These are phyloP conservation scores for Sclerotinia minor DNA, from an alignment of 2,329 filamentous ascomycete species.

Conservation along the genomic window DNA sequence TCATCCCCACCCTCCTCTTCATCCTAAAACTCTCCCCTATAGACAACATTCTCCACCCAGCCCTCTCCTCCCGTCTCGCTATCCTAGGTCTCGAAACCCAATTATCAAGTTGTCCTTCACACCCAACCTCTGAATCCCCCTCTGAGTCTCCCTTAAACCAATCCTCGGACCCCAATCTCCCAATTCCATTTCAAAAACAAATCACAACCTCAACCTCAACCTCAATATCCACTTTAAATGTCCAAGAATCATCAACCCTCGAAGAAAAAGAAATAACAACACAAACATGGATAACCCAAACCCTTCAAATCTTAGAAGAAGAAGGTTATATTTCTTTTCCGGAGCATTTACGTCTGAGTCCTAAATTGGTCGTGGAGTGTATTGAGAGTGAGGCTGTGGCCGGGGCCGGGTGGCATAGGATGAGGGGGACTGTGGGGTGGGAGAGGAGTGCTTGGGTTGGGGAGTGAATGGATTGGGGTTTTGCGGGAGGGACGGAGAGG, in stretches of 20 bases:
- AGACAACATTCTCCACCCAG: neutral
- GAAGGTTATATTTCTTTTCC: constrained; percentile 11
- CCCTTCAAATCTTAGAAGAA: neutral
- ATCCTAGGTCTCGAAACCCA: neutral
- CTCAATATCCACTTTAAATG: no score
- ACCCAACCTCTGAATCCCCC: neutral
- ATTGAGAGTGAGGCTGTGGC: constrained; percentile 8
- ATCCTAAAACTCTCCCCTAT: neutral
- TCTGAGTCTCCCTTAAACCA: neutral
- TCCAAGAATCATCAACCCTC: no score
- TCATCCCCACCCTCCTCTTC: constrained; percentile 18
- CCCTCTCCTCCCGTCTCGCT: neutral
- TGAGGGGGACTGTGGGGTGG: constrained; percentile 14
- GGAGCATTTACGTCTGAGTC: neutral
- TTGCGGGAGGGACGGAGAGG: no score
- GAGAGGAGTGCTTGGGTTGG: constrained; percentile 11
- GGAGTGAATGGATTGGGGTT: neutral
- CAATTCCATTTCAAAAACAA: no score
- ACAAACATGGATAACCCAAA: neutral
- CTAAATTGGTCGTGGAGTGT: constrained; percentile 24
- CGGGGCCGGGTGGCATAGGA: constrained; percentile 3
- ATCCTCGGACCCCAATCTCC: neutral
- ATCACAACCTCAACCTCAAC: no score
- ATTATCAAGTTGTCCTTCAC: neutral
- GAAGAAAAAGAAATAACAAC: no score